A percentile compares a stretch with the other conserved stretches of the same genome.
These are phyloP conservation scores for Phoenix roebelenii DNA, from an alignment of 176 grass and related monocot species.

Conservation along the genomic window DNA sequence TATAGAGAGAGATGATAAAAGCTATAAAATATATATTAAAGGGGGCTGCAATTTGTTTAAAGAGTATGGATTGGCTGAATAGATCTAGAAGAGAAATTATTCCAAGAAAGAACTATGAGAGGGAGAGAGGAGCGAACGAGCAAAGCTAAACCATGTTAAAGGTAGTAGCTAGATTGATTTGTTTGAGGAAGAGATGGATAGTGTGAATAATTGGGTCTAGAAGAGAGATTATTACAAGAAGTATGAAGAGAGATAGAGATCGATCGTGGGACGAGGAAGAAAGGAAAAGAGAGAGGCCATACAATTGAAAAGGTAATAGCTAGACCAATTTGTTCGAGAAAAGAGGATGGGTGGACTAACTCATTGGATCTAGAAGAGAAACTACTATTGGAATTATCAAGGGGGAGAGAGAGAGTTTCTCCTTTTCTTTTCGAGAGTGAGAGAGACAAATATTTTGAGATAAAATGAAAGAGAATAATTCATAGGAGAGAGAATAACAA, in stretches of 20 bases:
- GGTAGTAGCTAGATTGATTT: no score
- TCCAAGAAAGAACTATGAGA: not conserved
- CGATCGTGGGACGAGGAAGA: not conserved
- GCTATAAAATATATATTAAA: no score
- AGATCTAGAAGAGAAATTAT: no score
- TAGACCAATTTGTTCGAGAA: not conserved
- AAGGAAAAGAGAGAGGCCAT: not conserved
- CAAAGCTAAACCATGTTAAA: no score
- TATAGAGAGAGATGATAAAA: no score
- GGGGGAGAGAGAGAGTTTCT: not conserved
- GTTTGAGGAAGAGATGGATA: no score
- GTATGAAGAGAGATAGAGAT: constrained; percentile 4
- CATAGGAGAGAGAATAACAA: no score
- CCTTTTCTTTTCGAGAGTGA: no score
- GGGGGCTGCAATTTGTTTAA: no score
- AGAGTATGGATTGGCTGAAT: no score
- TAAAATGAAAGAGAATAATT: not conserved
- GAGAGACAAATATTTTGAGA: not conserved
- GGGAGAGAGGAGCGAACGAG: constrained; percentile 11
- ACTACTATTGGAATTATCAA: constrained; percentile 12
- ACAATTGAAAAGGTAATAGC: constrained; percentile 5
- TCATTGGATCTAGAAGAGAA: constrained; percentile 3
- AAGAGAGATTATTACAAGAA: not conserved
- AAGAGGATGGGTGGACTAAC: not conserved
- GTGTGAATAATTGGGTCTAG: no score